Percentiles rank a stretch among this genome's conserved stretches.
These are phyloP conservation scores for Magnolia kwangsiensis DNA, from an alignment of 164 flowering plant genomes.

Conservation along the genomic window DNA sequence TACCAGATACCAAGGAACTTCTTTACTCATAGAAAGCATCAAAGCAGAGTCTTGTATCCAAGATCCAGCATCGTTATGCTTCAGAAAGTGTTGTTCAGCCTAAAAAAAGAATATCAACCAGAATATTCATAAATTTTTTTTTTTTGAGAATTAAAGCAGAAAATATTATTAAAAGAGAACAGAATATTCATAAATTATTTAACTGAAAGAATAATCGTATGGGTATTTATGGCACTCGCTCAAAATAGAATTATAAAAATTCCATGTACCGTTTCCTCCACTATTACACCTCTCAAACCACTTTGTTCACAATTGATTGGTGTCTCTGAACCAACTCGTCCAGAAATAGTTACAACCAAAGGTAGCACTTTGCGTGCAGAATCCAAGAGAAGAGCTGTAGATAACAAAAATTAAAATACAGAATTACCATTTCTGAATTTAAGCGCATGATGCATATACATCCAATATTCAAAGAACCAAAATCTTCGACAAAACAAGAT, in stretches of 20 bases:
- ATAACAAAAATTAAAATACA: conserved; percentile 3
- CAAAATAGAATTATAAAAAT: background rate
- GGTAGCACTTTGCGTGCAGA: conserved; percentile 77
- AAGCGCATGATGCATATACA: background rate
- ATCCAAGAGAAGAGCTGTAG: conserved; percentile 76
- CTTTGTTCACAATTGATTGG: conserved; percentile 84
- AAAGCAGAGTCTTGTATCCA: conserved; percentile 99
- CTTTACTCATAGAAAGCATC: conserved; percentile 88
- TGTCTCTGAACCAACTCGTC: conserved; percentile 88
- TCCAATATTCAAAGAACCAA: background rate
- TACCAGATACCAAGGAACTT: conserved; percentile 98
- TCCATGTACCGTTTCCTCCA: conserved; percentile 82
- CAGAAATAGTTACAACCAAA: conserved; percentile 78
- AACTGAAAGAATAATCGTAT: background rate
- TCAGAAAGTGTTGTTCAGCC: conserved; percentile 96
- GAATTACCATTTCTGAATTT: background rate
- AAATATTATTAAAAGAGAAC: too few species aligned
- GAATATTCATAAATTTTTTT: too few species aligned
- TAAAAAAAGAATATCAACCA: conserved; percentile 21
- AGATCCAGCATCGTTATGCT: conserved; percentile 95
- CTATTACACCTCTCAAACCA: conserved; percentile 89
- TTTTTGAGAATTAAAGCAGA: too few species aligned
- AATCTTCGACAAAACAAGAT: background rate
- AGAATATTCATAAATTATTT: too few species aligned
- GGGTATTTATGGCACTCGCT: background rate